Evolutionary conservation across 108 stramenopile species (phyloP), one percentile per base, ranked within the genome.

Genomic region (Tribonema minus): DNA sequence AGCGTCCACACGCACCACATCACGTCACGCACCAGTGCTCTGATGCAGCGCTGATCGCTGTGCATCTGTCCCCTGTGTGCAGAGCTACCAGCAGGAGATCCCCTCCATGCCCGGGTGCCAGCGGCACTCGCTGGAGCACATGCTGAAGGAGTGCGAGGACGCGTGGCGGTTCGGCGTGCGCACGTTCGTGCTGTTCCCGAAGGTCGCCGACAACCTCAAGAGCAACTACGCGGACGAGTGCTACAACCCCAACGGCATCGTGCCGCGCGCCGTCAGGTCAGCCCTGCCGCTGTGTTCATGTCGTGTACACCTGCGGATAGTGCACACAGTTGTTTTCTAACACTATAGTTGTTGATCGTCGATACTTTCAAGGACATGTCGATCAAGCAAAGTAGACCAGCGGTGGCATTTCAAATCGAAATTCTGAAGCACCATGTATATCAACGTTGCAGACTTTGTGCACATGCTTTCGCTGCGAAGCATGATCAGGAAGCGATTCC

Each of bases 181-280:
- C 67, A 89, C 93, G 0, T 95, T 98, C 78, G 92, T 95, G 27
- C 79, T 98, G 1, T 98, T 98, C 74, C 96, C 96, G 27, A 94
- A 83, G 73, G 93, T 97, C 29, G 88, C 93, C 54, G 95, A 98
- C 84, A 84, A 90, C 12, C 86, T 96, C 37, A 98, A 98, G 83
- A 95, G 91, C 28, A 98, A 98, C 83, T 78, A 92, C 58, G 96
- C 90, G 60, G 91, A 91, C 4, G 96, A 98, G 87, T 91, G 93
- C 26, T 95, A 98, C 92, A 98, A 96, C 81, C 95, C 95, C 3
- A 88, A 92, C 33, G 95, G 95, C 38, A 95, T 98, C 78, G 93
- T 96, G 1, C 95, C 91, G 23, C 89, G 96, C 40, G 92, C 96
- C 28, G 88, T 98, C 62, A 64, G 46, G 46, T 54, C 9, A 54